Base-by-base conservation (phyloP, 163 green algal genomes). In the Chlorella variabilis region DNA sequence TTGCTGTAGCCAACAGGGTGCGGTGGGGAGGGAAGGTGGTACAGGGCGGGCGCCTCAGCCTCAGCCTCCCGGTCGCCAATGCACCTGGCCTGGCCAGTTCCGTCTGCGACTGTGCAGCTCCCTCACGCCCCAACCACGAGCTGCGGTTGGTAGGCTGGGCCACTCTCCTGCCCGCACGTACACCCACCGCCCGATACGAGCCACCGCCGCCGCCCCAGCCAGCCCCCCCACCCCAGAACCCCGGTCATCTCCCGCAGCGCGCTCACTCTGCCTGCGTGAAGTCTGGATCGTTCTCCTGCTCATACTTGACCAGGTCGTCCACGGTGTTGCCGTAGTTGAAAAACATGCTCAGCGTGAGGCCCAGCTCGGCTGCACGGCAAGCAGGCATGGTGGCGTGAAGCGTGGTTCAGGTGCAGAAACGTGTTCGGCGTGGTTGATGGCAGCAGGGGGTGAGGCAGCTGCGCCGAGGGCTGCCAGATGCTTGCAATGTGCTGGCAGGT, bases 301-400 rank as follows among this genome's bases (percentile, higher is more conserved):
- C 18, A 15, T 62, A 62, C 18, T 62, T 25, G 15, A 62, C 51
- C 51, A 62, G 51, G 62, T 20, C 62, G 15, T 70, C 62, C 31
- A 45, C 36, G 13, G 34, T 70, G 33, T 11, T 23, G 34, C 78
- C 59, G 41, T 71, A 39, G 65, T 86, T 80, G 48, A 78, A 76
- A 29, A 89, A 83, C 34, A 86, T 33, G 13, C 63, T 63, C 3
- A 89, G 54, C 2, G 80, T 71, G 36, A 89, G 78, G 56, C 68
- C 84, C 45, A 86, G 58, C 69, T 89, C 68, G 18, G 66, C 71
- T 78, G 71, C 71, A 67, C 3, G 27, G 63, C 45, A 54, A 54
- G 45, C 45, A 15, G 63, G 36, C 31, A 42, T 7, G 61, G 31
- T 20, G 39, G 61, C 15, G 11, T 62, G 54, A 33, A 62, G 54